Base-by-base conservation (phyloP, 208 protist genomes). In the Lotmaria passim region DNA sequence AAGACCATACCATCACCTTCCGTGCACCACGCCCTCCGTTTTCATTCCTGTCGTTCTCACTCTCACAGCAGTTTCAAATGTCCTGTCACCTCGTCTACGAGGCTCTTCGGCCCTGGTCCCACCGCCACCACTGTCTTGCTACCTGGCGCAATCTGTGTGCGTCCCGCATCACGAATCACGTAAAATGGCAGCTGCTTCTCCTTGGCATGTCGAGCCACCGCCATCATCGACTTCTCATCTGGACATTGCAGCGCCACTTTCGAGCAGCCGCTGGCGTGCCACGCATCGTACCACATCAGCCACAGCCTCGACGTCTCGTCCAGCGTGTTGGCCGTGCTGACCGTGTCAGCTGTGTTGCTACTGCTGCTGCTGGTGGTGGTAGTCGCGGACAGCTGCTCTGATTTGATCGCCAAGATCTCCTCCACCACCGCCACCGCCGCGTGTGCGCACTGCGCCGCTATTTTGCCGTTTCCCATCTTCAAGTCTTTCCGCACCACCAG, bases 381-480 rank as follows among this genome's bases (percentile, higher is more conserved):
- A 6, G 63, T 23, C 7, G 48, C 33, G 1, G 23, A 3, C 19
- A 33, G 0, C 71, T 47, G 56, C 52, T 43, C 67, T 31, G 52
- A 30, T 24, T 53, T 59, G 14, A 75, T 48, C 26, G 30, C 68
- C 3, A 82, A 26, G 7, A 93, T 55, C 21, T 86, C 75, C 51
- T 97, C 83, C 21, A 97, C 85, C 1, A 91, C 83, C 17, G 87
- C 97, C 14, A 98, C 80, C 21, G 94, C 92, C 2, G 96, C 98
- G 76, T 99, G 98, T 17, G 95, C 91, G 72, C 92, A 98, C 85
- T 99, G 98, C 23, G 98, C 97, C 17, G 93, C 95, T 12, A 98
- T 91, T 69, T 99, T 99, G 17, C 98, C 98, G 21, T 80, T 94
- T 0, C 90, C 86, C 98, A 99, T 99, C 41, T 94, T 93, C 33